Evolutionary conservation across 2,329 filamentous ascomycete genomes (phyloP).

Genomic region (Sclerotinia subarctica): DNA sequence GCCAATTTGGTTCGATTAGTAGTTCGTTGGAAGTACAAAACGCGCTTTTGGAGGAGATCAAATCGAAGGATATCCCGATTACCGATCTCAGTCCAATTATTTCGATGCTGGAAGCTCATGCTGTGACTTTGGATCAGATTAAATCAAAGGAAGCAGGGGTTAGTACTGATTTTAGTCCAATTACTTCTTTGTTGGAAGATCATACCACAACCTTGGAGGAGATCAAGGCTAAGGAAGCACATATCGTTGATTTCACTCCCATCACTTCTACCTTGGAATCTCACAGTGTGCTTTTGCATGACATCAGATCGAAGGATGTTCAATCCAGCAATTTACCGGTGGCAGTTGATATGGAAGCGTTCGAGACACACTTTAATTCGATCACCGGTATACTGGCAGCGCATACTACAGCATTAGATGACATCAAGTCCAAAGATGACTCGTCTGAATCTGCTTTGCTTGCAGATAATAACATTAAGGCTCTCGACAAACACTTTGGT

Average conservation of each 20-base stretch:
- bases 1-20: constrained; percentile 26
- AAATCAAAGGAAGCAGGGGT: constrained; percentile 8
- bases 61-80: constrained; percentile 13
- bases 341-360: neutral
- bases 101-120: constrained; percentile 19
- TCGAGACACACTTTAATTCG: constrained; percentile 20
- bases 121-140: constrained; percentile 21
- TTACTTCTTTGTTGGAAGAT: constrained; percentile 15
- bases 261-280: constrained; percentile 17
- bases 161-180: neutral
- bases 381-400: constrained; percentile 23
- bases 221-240: constrained; percentile 21
- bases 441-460: neutral
- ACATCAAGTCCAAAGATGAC: constrained; percentile 23
- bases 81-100: neutral
- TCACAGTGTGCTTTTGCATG: constrained; percentile 17
- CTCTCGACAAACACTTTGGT: constrained; percentile 19
- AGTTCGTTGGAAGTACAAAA: constrained; percentile 15
- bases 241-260: neutral
- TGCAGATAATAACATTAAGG: neutral
- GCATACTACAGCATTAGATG: constrained; percentile 25
- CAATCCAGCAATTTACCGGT: neutral
- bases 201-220: constrained; percentile 22
- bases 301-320: constrained; percentile 18
- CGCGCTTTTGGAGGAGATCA: constrained; percentile 21